These are phyloP conservation scores for Moesziomyces globuligerus DNA, from an alignment of 1,284 basidiomycete genomes.

Conservation along the genomic window DNA sequence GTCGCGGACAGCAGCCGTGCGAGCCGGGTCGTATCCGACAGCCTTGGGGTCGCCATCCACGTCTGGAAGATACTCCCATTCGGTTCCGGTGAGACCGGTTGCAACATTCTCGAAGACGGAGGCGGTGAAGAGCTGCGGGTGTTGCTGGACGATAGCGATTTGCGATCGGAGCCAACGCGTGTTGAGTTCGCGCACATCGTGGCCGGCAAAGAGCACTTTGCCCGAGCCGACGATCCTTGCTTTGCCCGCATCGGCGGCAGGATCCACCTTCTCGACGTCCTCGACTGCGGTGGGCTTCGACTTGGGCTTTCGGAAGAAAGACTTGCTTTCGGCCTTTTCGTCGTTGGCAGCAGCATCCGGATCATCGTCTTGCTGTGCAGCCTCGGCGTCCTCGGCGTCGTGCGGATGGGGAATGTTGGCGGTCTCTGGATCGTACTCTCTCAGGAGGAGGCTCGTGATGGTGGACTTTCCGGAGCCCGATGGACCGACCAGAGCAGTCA, in stretches of 20 bases:
- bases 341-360: constrained; percentile 1
- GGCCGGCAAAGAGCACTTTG: constrained; percentile 61
- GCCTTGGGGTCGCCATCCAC: constrained; percentile 31
- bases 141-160: constrained; percentile 69
- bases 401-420: constrained; percentile 51
- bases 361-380: constrained; percentile 10
- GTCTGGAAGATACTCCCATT: constrained; percentile 47
- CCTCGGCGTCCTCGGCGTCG: constrained; percentile 23
- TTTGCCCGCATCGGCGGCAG: constrained; percentile 16
- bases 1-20: constrained; percentile 53
- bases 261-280: constrained; percentile 26
- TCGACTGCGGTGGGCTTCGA: constrained; percentile 6
- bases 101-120: constrained; percentile 65
- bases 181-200: constrained; percentile 67
- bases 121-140: constrained; percentile 67
- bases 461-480: constrained; percentile 68
- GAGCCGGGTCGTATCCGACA: constrained; percentile 18
- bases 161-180: constrained; percentile 69
- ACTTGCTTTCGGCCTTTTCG: constrained; percentile 8
- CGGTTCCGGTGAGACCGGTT: constrained; percentile 56
- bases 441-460: constrained; percentile 67
- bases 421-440: constrained; percentile 69
- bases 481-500: constrained; percentile 67
- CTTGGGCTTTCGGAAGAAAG: constrained; percentile 9
- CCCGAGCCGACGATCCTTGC: constrained; percentile 49